These are phyloP conservation scores for Calonectria pauciramosa DNA, from an alignment of 2,329 filamentous ascomycete genomes.

Conservation along the genomic window DNA sequence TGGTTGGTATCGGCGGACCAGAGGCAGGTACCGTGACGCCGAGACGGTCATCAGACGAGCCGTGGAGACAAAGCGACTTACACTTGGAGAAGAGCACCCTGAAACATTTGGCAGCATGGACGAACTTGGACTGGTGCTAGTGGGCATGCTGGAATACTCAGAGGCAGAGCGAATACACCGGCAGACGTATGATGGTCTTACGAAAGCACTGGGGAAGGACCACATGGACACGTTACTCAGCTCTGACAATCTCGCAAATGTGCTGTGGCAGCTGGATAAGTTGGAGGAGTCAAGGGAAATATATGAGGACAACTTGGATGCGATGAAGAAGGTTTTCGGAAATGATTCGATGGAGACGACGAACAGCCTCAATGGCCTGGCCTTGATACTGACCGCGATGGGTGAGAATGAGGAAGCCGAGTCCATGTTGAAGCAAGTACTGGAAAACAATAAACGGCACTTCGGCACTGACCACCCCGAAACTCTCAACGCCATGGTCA, in stretches of 20 bases:
- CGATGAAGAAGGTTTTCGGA: background rate
- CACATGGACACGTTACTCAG: background rate
- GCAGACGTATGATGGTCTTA: background rate
- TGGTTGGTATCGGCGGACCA: background rate
- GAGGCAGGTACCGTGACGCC: conserved; percentile 35
- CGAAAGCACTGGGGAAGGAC: background rate
- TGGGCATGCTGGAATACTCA: conserved; percentile 16
- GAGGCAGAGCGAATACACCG: conserved; percentile 30
- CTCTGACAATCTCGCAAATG: background rate
- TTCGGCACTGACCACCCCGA: background rate
- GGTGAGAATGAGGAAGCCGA: background rate
- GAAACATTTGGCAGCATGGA: background rate
- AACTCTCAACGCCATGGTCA: background rate
- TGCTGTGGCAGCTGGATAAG: background rate
- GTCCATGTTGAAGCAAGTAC: background rate
- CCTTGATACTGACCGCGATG: background rate
- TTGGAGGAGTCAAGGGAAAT: background rate
- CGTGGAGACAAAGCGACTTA: background rate
- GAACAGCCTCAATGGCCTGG: background rate
- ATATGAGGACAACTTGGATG: background rate
- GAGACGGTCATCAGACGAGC: background rate
- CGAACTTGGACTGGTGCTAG: background rate
- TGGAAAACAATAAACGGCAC: background rate
- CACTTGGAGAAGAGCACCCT: background rate
- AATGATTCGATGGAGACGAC: background rate